Conservation (phyloP, 1,284 basidiomycete species). For the Ustilago hordei region DNA sequence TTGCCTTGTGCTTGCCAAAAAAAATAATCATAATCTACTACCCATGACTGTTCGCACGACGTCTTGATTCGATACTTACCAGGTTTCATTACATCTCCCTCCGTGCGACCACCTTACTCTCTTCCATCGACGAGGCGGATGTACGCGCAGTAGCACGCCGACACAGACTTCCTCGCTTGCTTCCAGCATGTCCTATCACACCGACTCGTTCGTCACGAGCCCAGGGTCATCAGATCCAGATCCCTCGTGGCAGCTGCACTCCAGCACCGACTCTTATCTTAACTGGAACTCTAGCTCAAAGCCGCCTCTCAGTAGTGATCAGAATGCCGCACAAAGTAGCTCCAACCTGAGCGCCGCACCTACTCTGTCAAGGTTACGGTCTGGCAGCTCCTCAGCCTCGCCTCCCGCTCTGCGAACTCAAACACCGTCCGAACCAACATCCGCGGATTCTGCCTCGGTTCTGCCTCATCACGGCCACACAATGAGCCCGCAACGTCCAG, state of each 20-base stretch:
- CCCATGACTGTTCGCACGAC: neutral
- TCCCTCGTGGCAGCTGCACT: slow-evolving; percentile 38
- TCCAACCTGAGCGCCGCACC: slow-evolving; percentile 17
- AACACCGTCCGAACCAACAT: slow-evolving; percentile 22
- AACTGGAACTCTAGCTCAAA: slow-evolving; percentile 26
- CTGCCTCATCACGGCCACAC: slow-evolving; percentile 34
- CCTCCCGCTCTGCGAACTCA: slow-evolving; percentile 8
- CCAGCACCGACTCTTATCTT: slow-evolving; percentile 50
- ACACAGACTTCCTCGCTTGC: neutral
- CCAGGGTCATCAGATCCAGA: slow-evolving; percentile 19
- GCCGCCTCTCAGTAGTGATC: slow-evolving; percentile 13
- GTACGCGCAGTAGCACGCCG: neutral
- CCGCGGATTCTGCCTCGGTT: slow-evolving; percentile 26
- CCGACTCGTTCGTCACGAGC: slow-evolving; percentile 32
- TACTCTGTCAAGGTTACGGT: slow-evolving; percentile 23
- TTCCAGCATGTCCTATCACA: slow-evolving; percentile 40
- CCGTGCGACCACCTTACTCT: neutral
- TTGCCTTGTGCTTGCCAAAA: neutral
- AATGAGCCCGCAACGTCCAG: slow-evolving; percentile 30
- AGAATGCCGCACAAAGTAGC: neutral
- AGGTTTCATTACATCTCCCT: neutral
- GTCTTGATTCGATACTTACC: neutral
- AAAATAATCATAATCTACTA: no score
- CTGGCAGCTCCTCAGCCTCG: slow-evolving; percentile 16
- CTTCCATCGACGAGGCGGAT: neutral